Base-by-base conservation (phyloP, 495 filamentous ascomycete genomes). In the Penicillium diatomitis region DNA sequence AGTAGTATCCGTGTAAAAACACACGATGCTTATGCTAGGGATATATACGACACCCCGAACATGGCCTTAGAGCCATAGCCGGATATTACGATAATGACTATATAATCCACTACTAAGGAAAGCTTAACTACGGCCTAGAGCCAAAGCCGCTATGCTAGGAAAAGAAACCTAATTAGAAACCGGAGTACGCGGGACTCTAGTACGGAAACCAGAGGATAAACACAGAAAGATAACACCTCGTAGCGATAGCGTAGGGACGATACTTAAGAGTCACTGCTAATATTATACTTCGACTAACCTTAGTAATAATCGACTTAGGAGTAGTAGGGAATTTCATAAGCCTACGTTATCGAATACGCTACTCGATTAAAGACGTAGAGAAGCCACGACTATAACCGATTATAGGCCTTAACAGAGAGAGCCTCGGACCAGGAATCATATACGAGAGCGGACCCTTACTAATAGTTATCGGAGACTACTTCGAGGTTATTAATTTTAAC, bases 381-480 rank as follows among this genome's bases (percentile, higher is more conserved):
- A 43, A 44, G 30, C 30, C n/a, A 30, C 5, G 9, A 33, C 5
- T 5, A 8, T n/a, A 4, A 33, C n/a, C 4, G 3, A 42, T 42
- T 31, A 42, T 42, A 42, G n/a, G n/a, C n/a, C n/a, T n/a, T n/a
- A n/a, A n/a, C n/a, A n/a, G n/a, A n/a, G n/a, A n/a, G n/a, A n/a
- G 40, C 1, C 9, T 42, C 1, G 8, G 28, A 42, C 41, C 27
- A 33, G 41, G 41, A 8, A 44, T 44, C 5, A 44, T 4, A 8
- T 10, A 44, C 3, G n/a, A 44, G 6, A 44, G 31, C 5, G 6
- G 41, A 8, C 5, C 2, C 0, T 8, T 44, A 33, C 41, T 44
- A 44, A 33, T 44, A 44, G 31, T 44, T 44, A 33, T 44, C 38
- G 41, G 53, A 40, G n/a, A 61, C 56, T 27, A 33, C 27, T 52